Conservation (phyloP, 2,329 filamentous ascomycete genomes). For the Colletotrichum destructivum region DNA sequence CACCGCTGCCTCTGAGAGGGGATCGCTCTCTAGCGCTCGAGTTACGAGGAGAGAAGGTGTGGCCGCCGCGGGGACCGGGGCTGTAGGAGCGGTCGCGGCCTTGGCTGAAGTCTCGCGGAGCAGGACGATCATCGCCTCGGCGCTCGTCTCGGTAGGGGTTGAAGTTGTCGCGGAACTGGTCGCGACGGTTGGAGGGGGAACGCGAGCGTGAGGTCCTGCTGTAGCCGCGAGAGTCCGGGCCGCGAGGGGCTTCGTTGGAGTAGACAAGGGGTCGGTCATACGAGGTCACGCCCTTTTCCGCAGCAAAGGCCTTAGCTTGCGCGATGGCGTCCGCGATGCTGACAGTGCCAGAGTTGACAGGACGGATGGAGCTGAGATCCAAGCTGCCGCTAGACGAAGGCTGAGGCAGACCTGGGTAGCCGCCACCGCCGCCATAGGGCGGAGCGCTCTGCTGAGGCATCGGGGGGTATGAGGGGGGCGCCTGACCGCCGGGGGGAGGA, state of each 20-base stretch:
- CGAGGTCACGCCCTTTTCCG: slow-evolving; percentile 79
- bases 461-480: slow-evolving; percentile 54
- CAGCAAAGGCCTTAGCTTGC: slow-evolving; percentile 85
- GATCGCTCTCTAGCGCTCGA: slow-evolving; percentile 71
- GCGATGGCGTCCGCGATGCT: slow-evolving; percentile 89
- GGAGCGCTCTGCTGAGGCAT: slow-evolving; percentile 53
- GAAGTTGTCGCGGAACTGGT: slow-evolving; percentile 81
- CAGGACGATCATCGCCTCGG: slow-evolving; percentile 73
- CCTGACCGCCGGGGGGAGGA: slow-evolving; percentile 55
- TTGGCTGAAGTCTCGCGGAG: slow-evolving; percentile 62
- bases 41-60: slow-evolving; percentile 73
- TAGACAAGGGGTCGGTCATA: slow-evolving; percentile 72
- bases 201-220: slow-evolving; percentile 76
- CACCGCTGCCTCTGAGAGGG: slow-evolving; percentile 63
- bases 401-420: slow-evolving; percentile 70
- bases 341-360: slow-evolving; percentile 84
- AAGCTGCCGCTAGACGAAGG: slow-evolving; percentile 82
- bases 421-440: slow-evolving; percentile 52
- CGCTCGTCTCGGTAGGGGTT: slow-evolving; percentile 91
- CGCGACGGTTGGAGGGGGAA: slow-evolving; percentile 78
- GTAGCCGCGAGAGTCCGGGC: slow-evolving; percentile 64
- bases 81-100: slow-evolving; percentile 83
- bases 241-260: slow-evolving; percentile 52
- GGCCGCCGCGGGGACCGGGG: slow-evolving; percentile 71
- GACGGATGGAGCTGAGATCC: slow-evolving; percentile 85